phyloP scores from a whole-genome alignment of 805 yeast species.

The Metschnikowia vanudenii region DNA sequence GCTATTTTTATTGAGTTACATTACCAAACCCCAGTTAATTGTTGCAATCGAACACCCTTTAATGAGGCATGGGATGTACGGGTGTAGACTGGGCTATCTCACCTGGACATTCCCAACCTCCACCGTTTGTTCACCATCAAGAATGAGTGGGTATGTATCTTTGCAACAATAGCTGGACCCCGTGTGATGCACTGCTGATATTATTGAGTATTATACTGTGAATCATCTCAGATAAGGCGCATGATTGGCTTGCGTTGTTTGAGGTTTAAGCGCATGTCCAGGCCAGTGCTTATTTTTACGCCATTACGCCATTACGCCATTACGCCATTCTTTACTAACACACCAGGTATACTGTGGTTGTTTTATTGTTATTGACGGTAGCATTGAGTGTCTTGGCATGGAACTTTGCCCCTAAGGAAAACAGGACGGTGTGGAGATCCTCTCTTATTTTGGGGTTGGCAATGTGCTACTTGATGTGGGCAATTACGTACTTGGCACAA shows the following conservation, averaged over 20 bases:
- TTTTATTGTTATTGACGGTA: slow-evolving; percentile 58
- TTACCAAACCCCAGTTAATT: too few relatives aligned
- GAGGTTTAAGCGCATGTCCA: too few relatives aligned
- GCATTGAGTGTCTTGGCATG: slow-evolving; percentile 68
- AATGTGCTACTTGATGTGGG: slow-evolving; percentile 89
- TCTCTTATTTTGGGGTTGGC: slow-evolving; percentile 61
- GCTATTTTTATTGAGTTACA: too few relatives aligned
- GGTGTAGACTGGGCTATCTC: slow-evolving; percentile 11
- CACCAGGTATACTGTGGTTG: slow-evolving; percentile 65
- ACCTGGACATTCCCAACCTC: not conserved
- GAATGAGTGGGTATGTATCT: slow-evolving; percentile 22
- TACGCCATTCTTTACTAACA: too few relatives aligned
- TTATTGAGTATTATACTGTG: too few relatives aligned
- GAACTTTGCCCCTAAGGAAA: slow-evolving; percentile 82
- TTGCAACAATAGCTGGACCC: not conserved
- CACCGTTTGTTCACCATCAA: slow-evolving; percentile 1
- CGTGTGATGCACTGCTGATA: too few relatives aligned
- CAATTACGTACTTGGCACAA: slow-evolving; percentile 83
- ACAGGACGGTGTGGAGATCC: slow-evolving; percentile 48
- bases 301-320: too few relatives aligned
- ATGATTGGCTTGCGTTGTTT: too few relatives aligned
- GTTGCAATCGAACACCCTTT: not conserved
- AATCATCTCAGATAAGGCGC: too few relatives aligned
- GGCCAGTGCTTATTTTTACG: too few relatives aligned
- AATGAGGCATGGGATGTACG: slow-evolving; percentile 6